Base-by-base conservation (phyloP, 306 rosid genomes). In the Vigna nakashimae region DNA sequence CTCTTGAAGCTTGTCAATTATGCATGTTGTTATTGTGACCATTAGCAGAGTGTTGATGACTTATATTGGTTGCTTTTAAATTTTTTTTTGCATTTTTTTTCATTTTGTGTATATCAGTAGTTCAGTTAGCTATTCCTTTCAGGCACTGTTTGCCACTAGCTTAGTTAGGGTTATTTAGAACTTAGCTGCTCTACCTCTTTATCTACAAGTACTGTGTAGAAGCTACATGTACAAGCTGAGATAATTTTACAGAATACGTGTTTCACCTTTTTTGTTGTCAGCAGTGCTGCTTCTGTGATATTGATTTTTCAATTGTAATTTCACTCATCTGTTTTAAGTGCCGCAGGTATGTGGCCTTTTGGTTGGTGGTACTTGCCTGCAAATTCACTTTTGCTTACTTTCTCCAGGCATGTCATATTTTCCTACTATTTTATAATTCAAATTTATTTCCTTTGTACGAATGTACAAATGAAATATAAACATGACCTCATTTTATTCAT, bases 381-480 rank as follows among this genome's bases (percentile, higher is more conserved):
- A 95, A 95, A 79, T 95, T 91, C 84, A 75, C 88, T 20, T 95
- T 95, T 84, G 90, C 99, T 18, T 95, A 95, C 90, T 92, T 95
- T 88, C 98, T 95, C 66, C 98, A 95, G 97, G 99, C 86, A 88
- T 86, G 89, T 69, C 50, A 65, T 78, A 13, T 51, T 26, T 66
- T 60, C 50, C 4, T 64, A 52, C 58, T 18, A 42, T 9, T 75
- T 0, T 9, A 11, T 9, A 64, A 64, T 64, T 36, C 18, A 36
- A 64, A 36, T 36, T 34, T 36, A 64, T 50, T 18, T 65, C 10
- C 51, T 65, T 18, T 15, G 0, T 40, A 17, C 11, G 1, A 40
- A 36, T 64, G 26, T 64, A 38, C 17, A n/a, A 4, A n/a, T 2
- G 24, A 8, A n/a, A 38, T 36, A 11, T 36, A 64, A 17, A 38